Evolutionary conservation across 108 stramenopile species (phyloP).

Genomic region (Discostella stelligeroides): DNA sequence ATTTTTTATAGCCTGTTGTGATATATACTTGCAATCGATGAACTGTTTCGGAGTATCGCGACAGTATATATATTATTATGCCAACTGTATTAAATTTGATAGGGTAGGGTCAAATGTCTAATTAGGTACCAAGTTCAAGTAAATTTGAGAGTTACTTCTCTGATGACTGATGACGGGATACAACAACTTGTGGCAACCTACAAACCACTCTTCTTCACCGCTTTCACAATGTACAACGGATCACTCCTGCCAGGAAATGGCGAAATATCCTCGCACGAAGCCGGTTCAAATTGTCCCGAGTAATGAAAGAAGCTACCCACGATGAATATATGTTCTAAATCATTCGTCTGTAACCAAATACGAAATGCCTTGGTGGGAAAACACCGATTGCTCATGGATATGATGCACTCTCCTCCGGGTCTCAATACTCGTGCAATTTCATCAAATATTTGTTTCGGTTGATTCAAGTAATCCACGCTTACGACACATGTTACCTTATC

Average conservation of each 20-base stretch:
- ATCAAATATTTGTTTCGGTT: slow-evolving; percentile 81
- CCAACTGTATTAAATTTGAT: too few species aligned
- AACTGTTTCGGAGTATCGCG: not conserved
- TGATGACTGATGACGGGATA: too few species aligned
- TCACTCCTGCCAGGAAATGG: slow-evolving; percentile 92
- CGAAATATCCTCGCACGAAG: slow-evolving; percentile 81
- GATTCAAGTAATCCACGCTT: slow-evolving; percentile 89
- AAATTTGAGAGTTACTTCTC: not conserved
- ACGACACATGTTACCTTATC: slow-evolving; percentile 95
- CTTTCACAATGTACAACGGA: slow-evolving; percentile 93
- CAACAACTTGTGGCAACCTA: too few species aligned
- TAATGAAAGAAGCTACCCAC: slow-evolving; percentile 94
- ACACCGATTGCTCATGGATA: slow-evolving; percentile 92
- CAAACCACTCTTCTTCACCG: slow-evolving; percentile 49
- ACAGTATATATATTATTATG: too few species aligned
- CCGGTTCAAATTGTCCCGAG: slow-evolving; percentile 81
- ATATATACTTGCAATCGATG: too few species aligned
- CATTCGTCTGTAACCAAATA: slow-evolving; percentile 86
- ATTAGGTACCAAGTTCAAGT: not conserved
- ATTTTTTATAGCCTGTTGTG: too few species aligned
- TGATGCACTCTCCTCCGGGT: slow-evolving; percentile 86
- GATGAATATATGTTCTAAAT: slow-evolving; percentile 94
- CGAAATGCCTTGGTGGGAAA: slow-evolving; percentile 86
- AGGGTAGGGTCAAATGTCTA: too few species aligned
- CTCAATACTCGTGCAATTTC: slow-evolving; percentile 90